Conservation (phyloP, 805 yeast species). For the Yarrowia sp. region DNA sequence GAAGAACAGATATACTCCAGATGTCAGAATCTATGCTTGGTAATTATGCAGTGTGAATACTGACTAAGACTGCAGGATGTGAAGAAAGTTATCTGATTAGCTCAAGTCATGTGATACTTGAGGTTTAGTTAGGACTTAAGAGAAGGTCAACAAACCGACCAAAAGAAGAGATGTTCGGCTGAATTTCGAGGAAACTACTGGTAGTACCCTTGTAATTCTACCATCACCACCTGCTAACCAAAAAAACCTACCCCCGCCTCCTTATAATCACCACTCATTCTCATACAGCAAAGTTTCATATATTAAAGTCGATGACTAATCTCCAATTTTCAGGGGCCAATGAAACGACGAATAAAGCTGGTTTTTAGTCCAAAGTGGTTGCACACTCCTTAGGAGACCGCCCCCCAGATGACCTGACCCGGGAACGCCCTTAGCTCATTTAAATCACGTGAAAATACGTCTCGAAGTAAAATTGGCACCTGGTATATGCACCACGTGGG, state of each 20-base stretch:
- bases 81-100: conserved; percentile 26
- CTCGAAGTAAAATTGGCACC: not conserved
- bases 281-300: conserved; percentile 6
- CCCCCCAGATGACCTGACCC: too few species aligned
- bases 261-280: too few species aligned
- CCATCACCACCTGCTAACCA: too few species aligned
- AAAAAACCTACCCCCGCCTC: too few species aligned
- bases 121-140: not conserved
- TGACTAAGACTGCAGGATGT: not conserved
- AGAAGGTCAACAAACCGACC: not conserved
- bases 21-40: conserved; percentile 1
- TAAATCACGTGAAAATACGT: not conserved
- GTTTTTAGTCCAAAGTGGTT: not conserved
- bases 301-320: not conserved
- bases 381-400: too few species aligned
- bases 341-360: not conserved
- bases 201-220: too few species aligned
- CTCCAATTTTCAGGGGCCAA: not conserved
- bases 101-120: conserved; percentile 16
- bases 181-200: not conserved
- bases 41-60: conserved; percentile 2
- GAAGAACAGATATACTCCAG: too few species aligned
- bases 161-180: not conserved
- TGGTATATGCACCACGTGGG: conserved; percentile 30
- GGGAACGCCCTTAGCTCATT: not conserved